Base-by-base conservation (phyloP, 129 eudicot species). In the sunflower (Helianthus annuus) region DNA sequence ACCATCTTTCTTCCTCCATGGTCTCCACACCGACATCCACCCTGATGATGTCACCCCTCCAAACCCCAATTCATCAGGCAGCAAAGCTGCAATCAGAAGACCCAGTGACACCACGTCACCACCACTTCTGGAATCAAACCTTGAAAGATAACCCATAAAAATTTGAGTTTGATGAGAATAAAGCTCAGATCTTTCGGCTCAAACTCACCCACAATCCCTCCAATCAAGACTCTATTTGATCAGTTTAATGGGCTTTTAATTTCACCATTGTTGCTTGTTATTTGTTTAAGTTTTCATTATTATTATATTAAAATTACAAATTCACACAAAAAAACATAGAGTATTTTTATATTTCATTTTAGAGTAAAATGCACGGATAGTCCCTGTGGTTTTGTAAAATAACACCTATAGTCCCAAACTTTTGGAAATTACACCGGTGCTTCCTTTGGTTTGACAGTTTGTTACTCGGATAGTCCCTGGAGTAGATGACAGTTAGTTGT, bases 101-200 rank as follows among this genome's bases (percentile, higher is more conserved):
- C 98, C 97, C 0, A 83, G 95, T 7, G 80, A 87, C 14, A 24
- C 78, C 1, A 27, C 0, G n/a, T n/a, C n/a, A n/a, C n/a, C 34
- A 80, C 82, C 7, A 14, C 83, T 0, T 27, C 84, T 0, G 92
- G 78, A 36, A 75, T 79, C 2, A 89, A 79, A 78, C 89, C 86
- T 80, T 81, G 96, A 77, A 90, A 84, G 79, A 89, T n/a, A 87
- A 66, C 51, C 86, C 83, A 84, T 63, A 87, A 9, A 84, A 44
- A 44, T 87, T 88, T 54, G 96, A 90, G 64, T 94, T 94, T 42
- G 99, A 94, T 49, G 99, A 94, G 73, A 86, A 77, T 65, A 94
- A 94, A 82, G 99, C 97, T 48, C 97, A 90, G 96, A 94, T 94
- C 91, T 94, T 94, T 53, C 69, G 99, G 16, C 74, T 94, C 8